phyloP scores from a whole-genome alignment of 129 eudicot genomes.

The Kitagawia praeruptora region DNA sequence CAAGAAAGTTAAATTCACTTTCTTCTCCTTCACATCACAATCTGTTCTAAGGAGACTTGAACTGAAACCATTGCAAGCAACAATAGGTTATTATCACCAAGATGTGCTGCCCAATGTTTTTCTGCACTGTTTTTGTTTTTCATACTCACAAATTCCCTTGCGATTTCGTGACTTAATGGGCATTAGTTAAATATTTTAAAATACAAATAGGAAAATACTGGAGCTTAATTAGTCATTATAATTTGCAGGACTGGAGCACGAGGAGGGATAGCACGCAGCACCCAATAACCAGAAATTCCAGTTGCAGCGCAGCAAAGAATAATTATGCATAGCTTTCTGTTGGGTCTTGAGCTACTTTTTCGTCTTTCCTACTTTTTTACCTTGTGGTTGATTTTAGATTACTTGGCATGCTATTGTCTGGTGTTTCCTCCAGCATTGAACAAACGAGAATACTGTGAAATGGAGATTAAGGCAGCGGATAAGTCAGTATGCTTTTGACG shows the following conservation, averaged over 20 bases:
- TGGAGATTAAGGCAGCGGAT: constrained; percentile 14
- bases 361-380: constrained; percentile 11
- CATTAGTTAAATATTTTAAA: neutral
- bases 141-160: neutral
- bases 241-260: constrained; percentile 51
- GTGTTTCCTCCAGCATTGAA: neutral
- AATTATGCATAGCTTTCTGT: constrained; percentile 12
- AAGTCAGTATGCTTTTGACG: constrained; percentile 35
- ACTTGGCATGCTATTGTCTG: constrained; percentile 31
- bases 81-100: neutral
- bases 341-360: constrained; percentile 11
- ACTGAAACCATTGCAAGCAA: neutral
- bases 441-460: neutral
- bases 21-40: neutral
- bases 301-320: constrained; percentile 16
- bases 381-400: constrained; percentile 26
- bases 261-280: constrained; percentile 60
- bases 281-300: constrained; percentile 44
- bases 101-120: neutral
- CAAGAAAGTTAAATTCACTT: neutral
- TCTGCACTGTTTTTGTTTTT: neutral
- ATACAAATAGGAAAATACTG: neutral
- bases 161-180: neutral
- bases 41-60: neutral
- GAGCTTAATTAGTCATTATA: neutral